These are phyloP conservation scores for Diplodia seriata DNA, from an alignment of 2,329 filamentous ascomycete species.

Conservation along the genomic window DNA sequence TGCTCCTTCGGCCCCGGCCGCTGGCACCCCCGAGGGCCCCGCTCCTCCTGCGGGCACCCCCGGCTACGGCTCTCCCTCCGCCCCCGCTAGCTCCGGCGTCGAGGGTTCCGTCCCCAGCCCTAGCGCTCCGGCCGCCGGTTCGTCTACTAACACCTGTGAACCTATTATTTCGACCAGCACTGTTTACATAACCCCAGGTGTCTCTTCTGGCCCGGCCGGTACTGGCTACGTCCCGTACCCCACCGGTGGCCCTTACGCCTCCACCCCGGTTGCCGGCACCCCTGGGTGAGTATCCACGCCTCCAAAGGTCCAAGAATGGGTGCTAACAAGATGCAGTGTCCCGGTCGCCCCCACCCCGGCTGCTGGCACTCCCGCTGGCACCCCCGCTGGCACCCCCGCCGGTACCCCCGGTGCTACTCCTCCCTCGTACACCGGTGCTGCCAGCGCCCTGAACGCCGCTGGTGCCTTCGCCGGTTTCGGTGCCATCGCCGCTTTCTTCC, in stretches of 20 bases:
- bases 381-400: slow-evolving; percentile 33
- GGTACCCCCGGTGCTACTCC: slow-evolving; percentile 29
- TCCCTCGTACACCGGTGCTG: slow-evolving; percentile 49
- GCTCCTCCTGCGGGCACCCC: slow-evolving; percentile 40
- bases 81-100: slow-evolving; percentile 37
- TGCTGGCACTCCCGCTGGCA: slow-evolving; percentile 25
- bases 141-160: slow-evolving; percentile 28
- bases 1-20: slow-evolving; percentile 5
- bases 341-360: slow-evolving; percentile 42
- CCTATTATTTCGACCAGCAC: slow-evolving; percentile 30
- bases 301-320: background rate
- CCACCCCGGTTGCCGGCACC: slow-evolving; percentile 40
- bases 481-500: slow-evolving; percentile 52
- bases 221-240: slow-evolving; percentile 58
- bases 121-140: slow-evolving; percentile 29
- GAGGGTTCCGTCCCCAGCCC: slow-evolving; percentile 20
- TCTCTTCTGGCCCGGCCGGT: slow-evolving; percentile 19
- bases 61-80: slow-evolving; percentile 49
- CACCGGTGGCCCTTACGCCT: slow-evolving; percentile 29
- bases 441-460: slow-evolving; percentile 45
- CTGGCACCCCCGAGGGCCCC: slow-evolving; percentile 43
- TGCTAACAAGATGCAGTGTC: slow-evolving; percentile 37
- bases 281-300: slow-evolving; percentile 40
- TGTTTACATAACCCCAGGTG: slow-evolving; percentile 33
- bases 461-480: slow-evolving; percentile 50